Evolutionary conservation across 176 grass and related monocot genomes (phyloP).

Genomic region (Carex kokanica): DNA sequence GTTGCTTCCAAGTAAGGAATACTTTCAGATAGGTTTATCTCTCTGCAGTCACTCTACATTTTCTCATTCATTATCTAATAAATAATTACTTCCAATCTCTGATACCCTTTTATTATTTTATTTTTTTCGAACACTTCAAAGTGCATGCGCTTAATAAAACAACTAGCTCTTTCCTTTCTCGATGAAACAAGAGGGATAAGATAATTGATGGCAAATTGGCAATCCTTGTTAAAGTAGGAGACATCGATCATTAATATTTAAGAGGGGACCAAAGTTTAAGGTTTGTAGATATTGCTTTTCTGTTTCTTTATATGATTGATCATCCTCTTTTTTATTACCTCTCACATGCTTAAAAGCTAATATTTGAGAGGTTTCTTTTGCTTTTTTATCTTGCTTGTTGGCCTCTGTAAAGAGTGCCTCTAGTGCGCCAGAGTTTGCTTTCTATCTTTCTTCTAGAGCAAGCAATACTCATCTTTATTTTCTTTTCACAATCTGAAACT

Average conservation of each 20-base stretch:
- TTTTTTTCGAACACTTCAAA: no score
- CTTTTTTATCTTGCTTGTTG: constrained; percentile 4
- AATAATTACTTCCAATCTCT: no score
- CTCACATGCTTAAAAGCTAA: constrained; percentile 24
- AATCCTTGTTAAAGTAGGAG: not conserved
- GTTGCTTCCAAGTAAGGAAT: constrained; percentile 18
- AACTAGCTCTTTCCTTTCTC: no score
- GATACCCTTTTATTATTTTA: no score
- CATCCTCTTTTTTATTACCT: not conserved
- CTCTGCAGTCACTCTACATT: not conserved
- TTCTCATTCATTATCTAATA: not conserved
- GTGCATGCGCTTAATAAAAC: no score
- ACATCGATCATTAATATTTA: not conserved
- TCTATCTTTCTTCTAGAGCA: constrained; percentile 18
- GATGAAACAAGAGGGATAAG: no score
- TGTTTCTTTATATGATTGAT: not conserved
- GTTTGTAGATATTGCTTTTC: not conserved
- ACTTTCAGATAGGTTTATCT: not conserved
- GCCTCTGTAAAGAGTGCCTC: not conserved
- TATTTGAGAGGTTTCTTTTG: not conserved
- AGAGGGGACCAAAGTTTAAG: not conserved
- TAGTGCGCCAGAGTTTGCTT: not conserved
- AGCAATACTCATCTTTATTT: not conserved
- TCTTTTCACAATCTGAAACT: not conserved
- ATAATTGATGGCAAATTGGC: not conserved